A percentile compares a stretch with the other conserved stretches of the same genome.
These are phyloP conservation scores for Naganishia vaughanmartiniae DNA, from an alignment of 768 basidiomycete genomes.

Conservation along the genomic window DNA sequence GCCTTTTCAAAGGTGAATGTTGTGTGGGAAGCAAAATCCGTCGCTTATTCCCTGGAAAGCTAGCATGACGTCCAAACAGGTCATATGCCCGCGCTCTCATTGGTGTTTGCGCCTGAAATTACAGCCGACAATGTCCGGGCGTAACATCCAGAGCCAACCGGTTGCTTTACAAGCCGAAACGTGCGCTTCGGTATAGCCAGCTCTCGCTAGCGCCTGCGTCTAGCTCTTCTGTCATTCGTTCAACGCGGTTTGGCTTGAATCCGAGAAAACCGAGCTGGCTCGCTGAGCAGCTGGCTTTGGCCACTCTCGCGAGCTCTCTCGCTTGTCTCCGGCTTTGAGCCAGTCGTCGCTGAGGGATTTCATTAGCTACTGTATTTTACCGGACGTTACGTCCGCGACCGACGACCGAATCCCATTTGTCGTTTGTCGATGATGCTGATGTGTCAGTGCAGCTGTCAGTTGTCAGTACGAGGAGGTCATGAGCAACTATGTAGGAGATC, in stretches of 20 bases:
- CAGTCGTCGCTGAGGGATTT: too few species aligned
- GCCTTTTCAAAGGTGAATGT: conserved; percentile 12
- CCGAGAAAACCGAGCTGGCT: conserved; percentile 11
- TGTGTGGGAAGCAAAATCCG: conserved; percentile 14
- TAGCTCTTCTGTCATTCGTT: conserved; percentile 11
- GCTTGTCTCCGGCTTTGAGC: too few species aligned
- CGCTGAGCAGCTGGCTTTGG: too few species aligned
- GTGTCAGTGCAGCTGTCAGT: too few species aligned
- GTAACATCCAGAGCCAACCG: neutral
- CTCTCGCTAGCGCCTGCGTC: conserved; percentile 17
- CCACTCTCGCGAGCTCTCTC: too few species aligned
- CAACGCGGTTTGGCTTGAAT: neutral
- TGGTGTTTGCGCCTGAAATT: conserved; percentile 14
- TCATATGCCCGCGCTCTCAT: conserved; percentile 14
- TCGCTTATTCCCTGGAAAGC: conserved; percentile 14
- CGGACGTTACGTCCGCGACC: neutral
- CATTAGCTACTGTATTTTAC: too few species aligned
- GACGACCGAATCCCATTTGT: neutral
- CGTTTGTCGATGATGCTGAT: neutral
- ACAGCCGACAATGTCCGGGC: conserved; percentile 26
- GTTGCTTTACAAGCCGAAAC: neutral
- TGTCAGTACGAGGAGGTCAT: too few species aligned
- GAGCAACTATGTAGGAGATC: too few species aligned
- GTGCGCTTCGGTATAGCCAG: neutral
- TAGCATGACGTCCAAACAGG: neutral